These are phyloP conservation scores for Verbascum thapsus DNA, from an alignment of 257 asterid species.

Conservation along the genomic window DNA sequence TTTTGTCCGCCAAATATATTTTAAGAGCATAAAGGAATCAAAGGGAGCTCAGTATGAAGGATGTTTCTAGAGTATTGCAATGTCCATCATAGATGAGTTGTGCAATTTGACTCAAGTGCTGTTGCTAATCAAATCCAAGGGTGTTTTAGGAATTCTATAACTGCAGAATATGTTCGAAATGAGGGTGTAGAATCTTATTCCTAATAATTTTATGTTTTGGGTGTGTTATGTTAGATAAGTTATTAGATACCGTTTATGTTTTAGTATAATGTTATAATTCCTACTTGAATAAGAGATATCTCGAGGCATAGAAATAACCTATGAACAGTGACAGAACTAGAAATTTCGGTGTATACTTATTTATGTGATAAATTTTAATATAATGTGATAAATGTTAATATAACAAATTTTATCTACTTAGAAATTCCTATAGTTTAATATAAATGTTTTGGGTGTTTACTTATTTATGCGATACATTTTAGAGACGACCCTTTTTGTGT, in stretches of 20 bases:
- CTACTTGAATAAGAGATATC: no score
- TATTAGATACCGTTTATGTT: neutral
- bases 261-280: no score
- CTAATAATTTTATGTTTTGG: neutral
- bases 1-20: no score
- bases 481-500: neutral
- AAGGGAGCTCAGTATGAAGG: neutral
- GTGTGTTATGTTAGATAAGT: neutral
- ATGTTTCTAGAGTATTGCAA: conserved; percentile 2
- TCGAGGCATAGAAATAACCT: no score
- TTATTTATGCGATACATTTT: conserved; percentile 1
- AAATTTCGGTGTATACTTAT: no score
- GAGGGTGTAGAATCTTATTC: neutral
- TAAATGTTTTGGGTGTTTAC: neutral
- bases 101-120: neutral
- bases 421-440: no score
- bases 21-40: neutral
- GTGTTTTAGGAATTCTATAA: neutral
- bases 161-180: neutral
- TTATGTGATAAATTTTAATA: no score
- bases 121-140: neutral
- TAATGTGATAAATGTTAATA: no score
- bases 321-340: no score
- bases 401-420: no score
- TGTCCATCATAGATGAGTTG: neutral